Evolutionary conservation across 2,329 filamentous ascomycete species (phyloP).

Genomic region (Clonostachys sp.): DNA sequence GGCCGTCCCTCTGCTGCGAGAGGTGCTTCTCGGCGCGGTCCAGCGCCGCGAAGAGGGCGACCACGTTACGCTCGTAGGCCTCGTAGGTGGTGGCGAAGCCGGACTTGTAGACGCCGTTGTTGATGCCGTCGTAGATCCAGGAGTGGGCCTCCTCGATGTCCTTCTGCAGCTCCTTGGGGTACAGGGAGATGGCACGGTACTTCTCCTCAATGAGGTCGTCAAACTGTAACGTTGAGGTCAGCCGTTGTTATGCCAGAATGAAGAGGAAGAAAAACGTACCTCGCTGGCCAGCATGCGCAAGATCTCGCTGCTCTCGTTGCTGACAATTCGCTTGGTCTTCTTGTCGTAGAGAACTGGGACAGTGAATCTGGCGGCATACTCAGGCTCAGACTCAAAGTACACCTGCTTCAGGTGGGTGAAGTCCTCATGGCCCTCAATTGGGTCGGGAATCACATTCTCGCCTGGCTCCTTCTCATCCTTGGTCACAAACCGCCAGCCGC

Average conservation of each 20-base stretch:
- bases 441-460: slow-evolving; percentile 61
- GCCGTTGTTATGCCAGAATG: no score
- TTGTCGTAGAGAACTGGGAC: slow-evolving; percentile 85
- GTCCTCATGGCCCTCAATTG: slow-evolving; percentile 64
- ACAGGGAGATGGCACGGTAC: slow-evolving; percentile 59
- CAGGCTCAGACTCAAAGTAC: slow-evolving; percentile 70
- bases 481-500: slow-evolving; percentile 79
- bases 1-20: slow-evolving; percentile 33
- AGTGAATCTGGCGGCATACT: slow-evolving; percentile 77
- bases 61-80: slow-evolving; percentile 74
- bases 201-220: slow-evolving; percentile 61
- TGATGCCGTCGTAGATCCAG: slow-evolving; percentile 75
- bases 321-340: slow-evolving; percentile 72
- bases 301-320: slow-evolving; percentile 90
- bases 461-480: slow-evolving; percentile 52
- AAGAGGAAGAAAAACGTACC: slow-evolving; percentile 31
- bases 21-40: slow-evolving; percentile 75
- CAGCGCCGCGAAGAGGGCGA: slow-evolving; percentile 68
- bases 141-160: slow-evolving; percentile 73
- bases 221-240: slow-evolving; percentile 42
- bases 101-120: slow-evolving; percentile 69
- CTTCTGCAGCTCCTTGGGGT: slow-evolving; percentile 57
- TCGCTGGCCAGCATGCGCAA: slow-evolving; percentile 82
- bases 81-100: slow-evolving; percentile 83
- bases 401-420: slow-evolving; percentile 70